These are phyloP conservation scores for Pseudocercospora ulei DNA, from an alignment of 2,329 filamentous ascomycete genomes.

Conservation along the genomic window DNA sequence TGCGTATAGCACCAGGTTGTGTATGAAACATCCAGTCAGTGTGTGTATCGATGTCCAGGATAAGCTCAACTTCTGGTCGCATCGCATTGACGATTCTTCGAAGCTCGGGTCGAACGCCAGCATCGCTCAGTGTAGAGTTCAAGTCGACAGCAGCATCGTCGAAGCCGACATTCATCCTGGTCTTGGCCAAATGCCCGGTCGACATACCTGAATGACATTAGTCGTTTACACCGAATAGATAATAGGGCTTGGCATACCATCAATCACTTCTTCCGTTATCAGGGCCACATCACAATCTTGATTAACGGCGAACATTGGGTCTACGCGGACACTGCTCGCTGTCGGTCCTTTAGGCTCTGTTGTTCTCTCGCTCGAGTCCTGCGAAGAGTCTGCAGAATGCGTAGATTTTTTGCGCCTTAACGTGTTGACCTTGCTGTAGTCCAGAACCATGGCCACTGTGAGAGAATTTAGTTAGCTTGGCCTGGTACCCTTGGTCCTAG, in stretches of 20 bases:
- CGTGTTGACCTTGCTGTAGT: conserved; percentile 21
- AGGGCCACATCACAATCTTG: conserved; percentile 19
- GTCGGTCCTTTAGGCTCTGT: conserved; percentile 12
- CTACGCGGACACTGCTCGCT: conserved; percentile 9
- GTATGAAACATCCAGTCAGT: conserved; percentile 21
- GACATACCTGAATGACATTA: conserved; percentile 9
- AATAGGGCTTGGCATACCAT: conserved; percentile 8
- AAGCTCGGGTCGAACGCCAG: conserved; percentile 8
- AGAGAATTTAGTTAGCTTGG: background rate
- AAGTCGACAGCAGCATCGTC: conserved; percentile 10
- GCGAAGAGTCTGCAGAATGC: conserved; percentile 10
- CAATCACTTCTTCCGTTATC: conserved; percentile 21
- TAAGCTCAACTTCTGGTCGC: conserved; percentile 27
- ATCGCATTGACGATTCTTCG: conserved; percentile 17
- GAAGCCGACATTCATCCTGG: conserved; percentile 18
- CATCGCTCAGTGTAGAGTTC: conserved; percentile 5
- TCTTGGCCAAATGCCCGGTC: conserved; percentile 14
- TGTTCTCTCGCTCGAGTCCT: conserved; percentile 7
- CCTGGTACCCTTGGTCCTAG: background rate
- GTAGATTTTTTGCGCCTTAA: conserved; percentile 10
- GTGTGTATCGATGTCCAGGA: conserved; percentile 35
- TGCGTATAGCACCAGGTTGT: conserved; percentile 36
- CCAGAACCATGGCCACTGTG: conserved; percentile 21
- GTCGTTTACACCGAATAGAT: background rate
- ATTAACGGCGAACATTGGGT: conserved; percentile 19